Conservation (phyloP, 176 grass and related monocot species). For the Eragrostis nindensis region DNA sequence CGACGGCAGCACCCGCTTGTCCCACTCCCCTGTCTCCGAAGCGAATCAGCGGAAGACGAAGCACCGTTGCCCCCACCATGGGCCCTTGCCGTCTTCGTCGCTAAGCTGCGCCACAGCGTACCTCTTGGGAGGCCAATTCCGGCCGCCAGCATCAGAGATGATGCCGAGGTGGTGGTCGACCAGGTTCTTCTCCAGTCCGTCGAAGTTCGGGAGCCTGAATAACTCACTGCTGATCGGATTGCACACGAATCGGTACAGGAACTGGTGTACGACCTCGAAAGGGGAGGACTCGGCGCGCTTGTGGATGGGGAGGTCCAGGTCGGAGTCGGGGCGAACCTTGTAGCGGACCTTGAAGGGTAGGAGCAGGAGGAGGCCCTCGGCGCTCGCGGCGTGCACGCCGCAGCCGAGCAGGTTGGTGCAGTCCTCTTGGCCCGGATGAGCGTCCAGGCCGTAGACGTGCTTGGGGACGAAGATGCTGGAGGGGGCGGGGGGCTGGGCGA, state of each 20-base stretch:
- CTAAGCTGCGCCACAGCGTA: slow-evolving; percentile 2
- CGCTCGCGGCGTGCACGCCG: background rate
- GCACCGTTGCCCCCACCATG: background rate
- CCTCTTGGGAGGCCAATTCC: slow-evolving; percentile 11
- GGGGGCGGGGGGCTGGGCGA: background rate
- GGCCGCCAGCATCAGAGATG: background rate
- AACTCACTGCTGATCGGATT: slow-evolving; percentile 20
- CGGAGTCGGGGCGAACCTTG: background rate
- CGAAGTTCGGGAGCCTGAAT: slow-evolving; percentile 14
- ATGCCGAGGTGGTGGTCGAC: background rate
- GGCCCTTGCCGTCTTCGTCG: background rate
- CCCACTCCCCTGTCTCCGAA: slow-evolving; percentile 13
- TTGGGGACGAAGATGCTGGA: background rate
- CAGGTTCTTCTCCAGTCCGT: background rate
- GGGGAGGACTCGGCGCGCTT: background rate
- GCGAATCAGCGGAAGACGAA: background rate
- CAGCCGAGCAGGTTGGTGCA: background rate
- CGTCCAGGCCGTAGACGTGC: background rate
- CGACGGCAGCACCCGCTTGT: slow-evolving; percentile 14
- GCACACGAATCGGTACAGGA: background rate
- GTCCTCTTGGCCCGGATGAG: background rate
- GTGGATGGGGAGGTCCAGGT: background rate
- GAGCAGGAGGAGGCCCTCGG: slow-evolving; percentile 7
- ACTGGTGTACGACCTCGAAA: background rate
- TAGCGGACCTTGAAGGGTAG: background rate